Evolutionary conservation across 768 basidiomycete species (phyloP), one percentile per base, ranked within the genome.

Genomic region (Fomitopsis pulvina): DNA sequence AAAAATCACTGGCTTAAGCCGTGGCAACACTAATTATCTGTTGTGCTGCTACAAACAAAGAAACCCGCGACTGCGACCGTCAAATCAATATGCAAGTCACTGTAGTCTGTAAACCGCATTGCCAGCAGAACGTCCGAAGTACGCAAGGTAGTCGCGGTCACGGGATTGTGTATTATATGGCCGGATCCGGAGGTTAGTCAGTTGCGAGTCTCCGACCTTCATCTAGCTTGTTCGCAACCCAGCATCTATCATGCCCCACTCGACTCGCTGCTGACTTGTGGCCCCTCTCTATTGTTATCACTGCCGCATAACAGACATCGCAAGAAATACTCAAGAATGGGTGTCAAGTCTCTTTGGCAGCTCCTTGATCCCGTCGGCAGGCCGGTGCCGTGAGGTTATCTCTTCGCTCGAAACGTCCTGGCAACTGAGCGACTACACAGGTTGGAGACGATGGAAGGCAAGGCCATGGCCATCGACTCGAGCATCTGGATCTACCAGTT

Each of bases 401-500:
- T 41, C 26, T 12, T 32, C 24, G 50, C 12, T 48, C 6, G n/a
- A 20, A 9, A 18, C 18, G 12, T 43, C 34, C 14, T 46, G 51
- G 24, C 27, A 25, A 20, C 37, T 38, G 25, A 14, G 37, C 2
- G 32, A 1, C 10, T 21, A 7, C 16, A 29, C 60, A 95, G 93
- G 67, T 74, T 98, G 48, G 95, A 99, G 68, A 93, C 87, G 0
- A 79, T 94, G 63, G 93, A 94, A 61, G 93, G 92, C n/a, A 95
- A 93, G 64, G 72, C 81, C 9, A 81, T 99, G 71, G 96, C 96
- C 2, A 98, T 99, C 49, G 96, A 99, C 68, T 97, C 94, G 3
- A 96, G 92, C 57, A 98, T 99, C 55, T 99, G 96, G 96, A 83
- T 99, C 47, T 99, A 99, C 67, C 96, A 99, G 66, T 99, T 99